phyloP scores from a whole-genome alignment of 495 filamentous ascomycete species.

The Daldinia bambusicola region DNA sequence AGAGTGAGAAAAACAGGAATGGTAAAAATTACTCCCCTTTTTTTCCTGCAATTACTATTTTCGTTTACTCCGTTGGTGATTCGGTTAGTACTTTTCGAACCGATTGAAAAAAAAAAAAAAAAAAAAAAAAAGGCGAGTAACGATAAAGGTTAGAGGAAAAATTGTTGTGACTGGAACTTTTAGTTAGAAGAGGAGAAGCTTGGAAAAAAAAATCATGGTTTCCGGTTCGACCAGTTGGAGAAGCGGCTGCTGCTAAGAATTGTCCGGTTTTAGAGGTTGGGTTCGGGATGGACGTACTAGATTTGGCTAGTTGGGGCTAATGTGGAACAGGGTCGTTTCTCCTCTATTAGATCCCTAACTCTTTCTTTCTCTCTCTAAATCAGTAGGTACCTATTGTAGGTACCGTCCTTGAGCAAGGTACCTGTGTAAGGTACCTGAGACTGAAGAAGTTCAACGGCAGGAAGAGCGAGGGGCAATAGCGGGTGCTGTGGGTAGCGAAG shows the following conservation, averaged over 20 bases:
- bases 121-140: neutral
- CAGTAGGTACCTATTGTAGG: too few relatives aligned
- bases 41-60: neutral
- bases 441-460: slow-evolving; percentile 11
- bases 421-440: neutral
- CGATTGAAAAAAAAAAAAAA: neutral
- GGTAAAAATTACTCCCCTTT: slow-evolving; percentile 12
- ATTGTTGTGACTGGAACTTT: neutral
- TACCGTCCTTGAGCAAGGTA: too few relatives aligned
- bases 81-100: neutral
- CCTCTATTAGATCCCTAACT: slow-evolving; percentile 25
- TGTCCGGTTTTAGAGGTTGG: slow-evolving; percentile 38
- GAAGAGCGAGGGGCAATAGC: neutral
- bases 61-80: neutral
- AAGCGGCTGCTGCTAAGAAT: slow-evolving; percentile 35
- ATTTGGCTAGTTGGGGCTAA: slow-evolving; percentile 27
- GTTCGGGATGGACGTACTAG: slow-evolving; percentile 35
- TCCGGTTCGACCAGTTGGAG: slow-evolving; percentile 38
- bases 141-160: neutral
- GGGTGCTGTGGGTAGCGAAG: slow-evolving; percentile 20
- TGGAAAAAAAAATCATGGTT: slow-evolving; percentile 28
- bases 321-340: slow-evolving; percentile 17
- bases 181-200: slow-evolving; percentile 6
- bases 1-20: slow-evolving; percentile 32
- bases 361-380: neutral